Base-by-base conservation (phyloP, 2,329 filamentous ascomycete genomes). In the Pseudonectria buxi region DNA sequence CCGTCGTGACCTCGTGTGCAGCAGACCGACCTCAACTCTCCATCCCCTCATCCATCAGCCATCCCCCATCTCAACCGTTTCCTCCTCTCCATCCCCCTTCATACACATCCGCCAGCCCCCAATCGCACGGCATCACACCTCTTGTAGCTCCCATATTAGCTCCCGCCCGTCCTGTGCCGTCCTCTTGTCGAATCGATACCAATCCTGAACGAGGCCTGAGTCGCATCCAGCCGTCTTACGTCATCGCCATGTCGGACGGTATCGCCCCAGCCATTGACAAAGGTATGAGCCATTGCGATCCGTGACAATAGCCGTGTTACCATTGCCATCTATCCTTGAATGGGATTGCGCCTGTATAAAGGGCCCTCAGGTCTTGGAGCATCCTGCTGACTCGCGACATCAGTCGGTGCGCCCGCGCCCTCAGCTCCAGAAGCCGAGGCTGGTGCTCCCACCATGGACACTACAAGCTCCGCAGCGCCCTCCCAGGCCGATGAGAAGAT, bases 211-310 rank as follows among this genome's bases (percentile, higher is more conserved):
- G n/a, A n/a, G n/a, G 12, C n/a, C 35, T 12, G 26, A 40, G 26
- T 31, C 15, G 29, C 37, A 48, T 39, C 44, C 29, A 35, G 41
- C 48, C 43, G 45, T 46, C 49, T 57, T 57, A 57, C 56, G 50
- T 57, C 53, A 55, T 53, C 55, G 41, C 35, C 49, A 61, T 61
- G 58, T 50, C 58, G 39, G 55, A 61, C 55, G 53, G 49, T 45
- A 53, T 54, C 41, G 49, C 54, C 36, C 52, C 53, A 45, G 56
- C 57, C 43, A 49, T 59, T 49, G 56, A 56, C 49, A 59, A 57
- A 61, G 58, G 58, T 61, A 56, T 42, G 38, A 33, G 36, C 32
- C 39, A 39, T 53, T 41, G 30, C 30, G 15, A 39, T 26, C 33
- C 35, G 40, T 46, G 39, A 33, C 31, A 45, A 36, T 38, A 35